Evolutionary conservation across 2,329 filamentous ascomycete species (phyloP), one percentile per base, ranked within the genome.

Genomic region (Hypoxylon sp.): DNA sequence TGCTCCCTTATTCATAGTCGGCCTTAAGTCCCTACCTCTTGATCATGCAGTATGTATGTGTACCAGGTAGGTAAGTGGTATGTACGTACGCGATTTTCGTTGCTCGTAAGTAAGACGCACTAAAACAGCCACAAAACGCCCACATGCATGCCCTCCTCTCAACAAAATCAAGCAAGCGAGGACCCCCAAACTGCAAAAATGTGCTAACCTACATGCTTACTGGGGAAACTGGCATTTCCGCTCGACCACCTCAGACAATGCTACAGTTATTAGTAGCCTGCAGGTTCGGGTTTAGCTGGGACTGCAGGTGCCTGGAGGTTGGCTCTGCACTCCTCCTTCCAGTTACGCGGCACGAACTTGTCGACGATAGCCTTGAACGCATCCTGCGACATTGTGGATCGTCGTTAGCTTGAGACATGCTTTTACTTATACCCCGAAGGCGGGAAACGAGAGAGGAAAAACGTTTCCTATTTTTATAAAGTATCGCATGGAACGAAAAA

Each of bases 341-440:
- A 98, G 78, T 94, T 87, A 64, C 83, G 82, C 0, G 96, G 96
- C 1, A 93, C 96, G 77, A 92, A 97, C 75, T 93, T 93, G 80
- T 98, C 95, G 2, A 96, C 93, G 60, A 98, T 93, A 56, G 88
- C 84, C 80, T 98, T 98, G 85, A 99, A 99, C 0, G 95, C 93
- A 62, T 91, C 89, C 90, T 93, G 48, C 52, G 11, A 51, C 59
- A 67, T 57, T 51, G 30, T 67, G 57, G 72, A 46, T 45, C 14
- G 14, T 50, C 5, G 34, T 66, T 58, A 59, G 59, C 32, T 21
- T 5, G 19, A 21, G 17, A n/a, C 9, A 13, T 41, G n/a, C n/a
- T 17, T n/a, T 34, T 3, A 28, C 23, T 36, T 6, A 11, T 17
- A 21, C 9, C 2, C 7, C 3, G 3, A 17, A 21, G 17, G 17